Evolutionary conservation across 2,329 filamentous ascomycete species (phyloP).

Genomic region (Lasiodiplodia theobromae): DNA sequence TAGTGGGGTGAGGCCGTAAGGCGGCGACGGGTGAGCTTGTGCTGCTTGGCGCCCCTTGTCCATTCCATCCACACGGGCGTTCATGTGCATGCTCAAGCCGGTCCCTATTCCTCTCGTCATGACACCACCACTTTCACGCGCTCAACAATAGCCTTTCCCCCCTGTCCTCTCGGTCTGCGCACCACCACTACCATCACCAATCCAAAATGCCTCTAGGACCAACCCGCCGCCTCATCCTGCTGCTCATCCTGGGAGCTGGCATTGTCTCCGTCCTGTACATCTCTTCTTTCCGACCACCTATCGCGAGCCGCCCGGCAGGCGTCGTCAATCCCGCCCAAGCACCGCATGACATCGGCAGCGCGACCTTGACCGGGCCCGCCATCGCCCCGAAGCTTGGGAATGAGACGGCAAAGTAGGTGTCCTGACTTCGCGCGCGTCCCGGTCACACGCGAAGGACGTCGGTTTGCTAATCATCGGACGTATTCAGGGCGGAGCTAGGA

Average conservation of each 20-base stretch:
- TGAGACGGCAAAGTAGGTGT: conserved; percentile 71
- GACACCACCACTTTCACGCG: conserved; percentile 24
- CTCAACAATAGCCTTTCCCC: conserved; percentile 1
- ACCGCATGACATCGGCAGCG: conserved; percentile 36
- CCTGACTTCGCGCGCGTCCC: neutral
- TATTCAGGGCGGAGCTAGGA: conserved; percentile 65
- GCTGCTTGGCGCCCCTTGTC: conserved; percentile 28
- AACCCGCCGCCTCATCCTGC: conserved; percentile 47
- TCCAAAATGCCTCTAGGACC: conserved; percentile 40
- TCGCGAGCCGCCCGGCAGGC: neutral
- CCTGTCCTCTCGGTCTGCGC: neutral
- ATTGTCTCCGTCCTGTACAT: conserved; percentile 66
- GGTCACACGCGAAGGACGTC: neutral
- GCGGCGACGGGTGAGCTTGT: neutral
- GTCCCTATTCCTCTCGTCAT: conserved; percentile 23
- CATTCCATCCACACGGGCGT: conserved; percentile 19
- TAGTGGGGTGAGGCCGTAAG: conserved; percentile 21
- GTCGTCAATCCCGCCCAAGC: conserved; percentile 31
- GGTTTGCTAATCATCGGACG: conserved; percentile 12
- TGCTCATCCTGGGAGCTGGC: conserved; percentile 62
- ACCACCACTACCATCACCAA: neutral
- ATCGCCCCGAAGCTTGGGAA: conserved; percentile 86
- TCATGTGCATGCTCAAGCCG: conserved; percentile 8
- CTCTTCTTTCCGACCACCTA: conserved; percentile 60
- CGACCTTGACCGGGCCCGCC: conserved; percentile 67